Evolutionary conservation across 2,329 filamentous ascomycete species (phyloP).

Genomic region (Penicillium sp.): DNA sequence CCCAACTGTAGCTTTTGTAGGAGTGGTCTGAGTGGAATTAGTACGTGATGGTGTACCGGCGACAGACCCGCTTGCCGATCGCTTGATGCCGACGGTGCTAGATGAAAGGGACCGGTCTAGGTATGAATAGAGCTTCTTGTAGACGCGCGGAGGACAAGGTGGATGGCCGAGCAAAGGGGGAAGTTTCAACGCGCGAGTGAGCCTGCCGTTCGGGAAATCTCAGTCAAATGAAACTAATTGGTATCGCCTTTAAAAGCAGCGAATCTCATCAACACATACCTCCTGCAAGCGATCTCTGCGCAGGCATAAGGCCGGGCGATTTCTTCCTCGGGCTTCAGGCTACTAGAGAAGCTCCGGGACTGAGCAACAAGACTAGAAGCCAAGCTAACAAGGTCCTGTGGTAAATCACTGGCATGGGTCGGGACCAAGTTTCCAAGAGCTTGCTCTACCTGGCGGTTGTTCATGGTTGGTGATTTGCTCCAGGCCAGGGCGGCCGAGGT

Average conservation of each 20-base stretch:
- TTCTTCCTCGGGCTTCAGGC: constrained; percentile 81
- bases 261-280: constrained; percentile 50
- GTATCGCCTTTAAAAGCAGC: background rate
- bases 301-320: constrained; percentile 82
- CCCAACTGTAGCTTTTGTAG: constrained; percentile 28
- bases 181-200: constrained; percentile 74
- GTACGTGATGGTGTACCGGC: constrained; percentile 31
- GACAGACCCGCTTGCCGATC: constrained; percentile 34
- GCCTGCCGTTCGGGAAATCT: constrained; percentile 47
- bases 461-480: constrained; percentile 55
- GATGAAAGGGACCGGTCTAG: constrained; percentile 67
- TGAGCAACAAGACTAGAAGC: constrained; percentile 74
- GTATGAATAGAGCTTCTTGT: constrained; percentile 79
- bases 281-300: constrained; percentile 84
- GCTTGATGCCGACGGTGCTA: constrained; percentile 36
- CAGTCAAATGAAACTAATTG: background rate
- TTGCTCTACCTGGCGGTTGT: constrained; percentile 67
- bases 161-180: constrained; percentile 73
- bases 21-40: constrained; percentile 39
- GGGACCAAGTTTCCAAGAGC: constrained; percentile 73
- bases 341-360: constrained; percentile 73
- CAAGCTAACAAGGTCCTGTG: constrained; percentile 67
- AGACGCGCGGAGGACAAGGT: constrained; percentile 75
- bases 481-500: background rate
- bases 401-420: constrained; percentile 66